Evolutionary conservation across 257 asterid species (phyloP).

Genomic region (Rubia yunnanensis): DNA sequence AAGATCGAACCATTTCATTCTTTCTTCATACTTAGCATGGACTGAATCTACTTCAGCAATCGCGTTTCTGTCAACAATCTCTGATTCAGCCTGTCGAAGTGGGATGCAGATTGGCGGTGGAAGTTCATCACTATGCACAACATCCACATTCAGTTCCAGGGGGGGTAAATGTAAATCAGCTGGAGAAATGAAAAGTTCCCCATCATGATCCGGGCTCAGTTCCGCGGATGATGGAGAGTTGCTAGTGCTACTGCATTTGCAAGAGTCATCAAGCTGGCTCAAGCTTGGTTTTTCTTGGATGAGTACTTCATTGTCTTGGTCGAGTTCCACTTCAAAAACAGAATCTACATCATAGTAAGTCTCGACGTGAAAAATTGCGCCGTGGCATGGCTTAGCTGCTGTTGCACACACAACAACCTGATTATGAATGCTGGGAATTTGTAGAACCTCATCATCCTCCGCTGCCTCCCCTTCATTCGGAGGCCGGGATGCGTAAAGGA

Average conservation of each 20-base stretch:
- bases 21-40: slow-evolving; percentile 29
- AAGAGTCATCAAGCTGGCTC: neutral
- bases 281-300: neutral
- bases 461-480: neutral
- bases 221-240: neutral
- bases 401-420: neutral
- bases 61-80: neutral
- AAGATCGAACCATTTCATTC: slow-evolving; percentile 48
- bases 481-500: neutral
- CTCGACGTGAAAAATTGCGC: neutral
- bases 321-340: neutral
- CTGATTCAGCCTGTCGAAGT: too few species aligned
- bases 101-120: neutral
- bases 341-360: neutral
- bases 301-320: neutral
- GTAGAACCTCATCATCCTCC: neutral
- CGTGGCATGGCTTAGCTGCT: neutral
- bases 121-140: neutral
- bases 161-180: neutral
- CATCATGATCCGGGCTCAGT: neutral
- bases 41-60: slow-evolving; percentile 24
- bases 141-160: neutral
- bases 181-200: neutral
- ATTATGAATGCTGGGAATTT: neutral
- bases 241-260: neutral